phyloP scores from a whole-genome alignment of 2,329 filamentous ascomycete genomes.

The Laburnicola sp. region DNA sequence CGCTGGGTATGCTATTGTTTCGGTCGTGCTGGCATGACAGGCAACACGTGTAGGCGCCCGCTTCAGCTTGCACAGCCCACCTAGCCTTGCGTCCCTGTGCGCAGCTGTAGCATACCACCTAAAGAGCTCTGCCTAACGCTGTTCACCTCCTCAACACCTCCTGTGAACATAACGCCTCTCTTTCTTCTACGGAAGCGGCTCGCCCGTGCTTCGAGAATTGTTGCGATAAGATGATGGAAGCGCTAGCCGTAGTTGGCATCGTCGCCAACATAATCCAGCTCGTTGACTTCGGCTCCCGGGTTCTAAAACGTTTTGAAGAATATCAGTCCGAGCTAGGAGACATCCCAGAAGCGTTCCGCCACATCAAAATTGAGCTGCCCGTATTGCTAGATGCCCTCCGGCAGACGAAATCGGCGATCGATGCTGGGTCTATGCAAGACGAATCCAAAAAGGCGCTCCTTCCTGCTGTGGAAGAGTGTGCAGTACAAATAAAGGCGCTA shows the following conservation, averaged over 20 bases:
- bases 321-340: slow-evolving; percentile 9
- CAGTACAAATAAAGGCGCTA: slow-evolving; percentile 10
- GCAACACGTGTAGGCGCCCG: neutral
- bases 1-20: too few relatives aligned
- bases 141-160: slow-evolving; percentile 4
- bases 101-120: slow-evolving; percentile 1
- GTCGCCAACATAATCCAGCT: slow-evolving; percentile 11
- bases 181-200: neutral
- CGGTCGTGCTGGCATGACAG: neutral
- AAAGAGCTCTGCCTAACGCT: slow-evolving; percentile 2
- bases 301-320: slow-evolving; percentile 10
- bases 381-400: slow-evolving; percentile 14
- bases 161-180: slow-evolving; percentile 1
- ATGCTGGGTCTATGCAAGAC: slow-evolving; percentile 3
- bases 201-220: neutral
- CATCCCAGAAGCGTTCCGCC: slow-evolving; percentile 8
- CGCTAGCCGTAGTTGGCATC: slow-evolving; percentile 11
- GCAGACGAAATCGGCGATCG: slow-evolving; percentile 7
- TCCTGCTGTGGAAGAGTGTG: slow-evolving; percentile 12
- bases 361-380: slow-evolving; percentile 28
- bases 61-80: neutral
- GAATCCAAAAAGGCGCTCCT: slow-evolving; percentile 8
- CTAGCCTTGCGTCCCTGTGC: slow-evolving; percentile 3
- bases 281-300: slow-evolving; percentile 9
- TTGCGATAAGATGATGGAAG: slow-evolving; percentile 12